A percentile compares a stretch with the other conserved stretches of the same genome.
phyloP scores from a whole-genome alignment of 768 basidiomycete genomes.

The Kwoniella shandongensis region DNA sequence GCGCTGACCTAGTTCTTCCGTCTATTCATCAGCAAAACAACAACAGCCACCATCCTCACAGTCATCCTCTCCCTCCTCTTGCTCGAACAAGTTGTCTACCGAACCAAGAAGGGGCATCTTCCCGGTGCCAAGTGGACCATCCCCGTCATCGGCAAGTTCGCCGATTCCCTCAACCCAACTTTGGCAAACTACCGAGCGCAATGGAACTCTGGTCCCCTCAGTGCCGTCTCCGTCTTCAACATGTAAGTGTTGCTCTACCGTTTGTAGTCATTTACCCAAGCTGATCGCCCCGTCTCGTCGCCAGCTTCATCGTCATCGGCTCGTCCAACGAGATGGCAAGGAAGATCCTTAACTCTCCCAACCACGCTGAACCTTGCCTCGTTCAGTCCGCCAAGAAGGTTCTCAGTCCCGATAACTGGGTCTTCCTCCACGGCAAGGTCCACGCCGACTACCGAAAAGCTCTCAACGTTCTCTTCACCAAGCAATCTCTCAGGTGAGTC shows the following conservation, averaged over 20 bases:
- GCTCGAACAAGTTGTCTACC: conserved; percentile 75
- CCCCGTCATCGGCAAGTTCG: conserved; percentile 95
- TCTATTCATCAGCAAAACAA: conserved; percentile 39
- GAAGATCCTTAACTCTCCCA: conserved; percentile 93
- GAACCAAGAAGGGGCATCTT: conserved; percentile 81
- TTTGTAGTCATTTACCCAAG: background rate
- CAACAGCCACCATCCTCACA: conserved; percentile 54
- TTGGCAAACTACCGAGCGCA: conserved; percentile 88
- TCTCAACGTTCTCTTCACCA: conserved; percentile 88
- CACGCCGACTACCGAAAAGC: conserved; percentile 93
- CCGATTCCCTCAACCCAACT: conserved; percentile 84
- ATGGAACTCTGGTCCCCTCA: conserved; percentile 86
- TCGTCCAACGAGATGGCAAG: conserved; percentile 88
- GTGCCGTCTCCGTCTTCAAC: conserved; percentile 92
- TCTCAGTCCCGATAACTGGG: conserved; percentile 86
- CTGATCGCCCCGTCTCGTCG: background rate
- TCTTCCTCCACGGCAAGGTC: conserved; percentile 91
- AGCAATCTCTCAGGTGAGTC: conserved; percentile 80
- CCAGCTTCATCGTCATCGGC: conserved; percentile 98
- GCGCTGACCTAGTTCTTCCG: background rate
- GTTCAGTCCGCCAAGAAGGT: conserved; percentile 87
- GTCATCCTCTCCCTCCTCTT: conserved; percentile 72
- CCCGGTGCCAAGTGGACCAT: conserved; percentile 91
- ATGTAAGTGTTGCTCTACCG: conserved; percentile 63
- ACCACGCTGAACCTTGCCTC: conserved; percentile 87